phyloP scores from a whole-genome alignment of 805 yeast species.

The Yamadazyma laniorum region DNA sequence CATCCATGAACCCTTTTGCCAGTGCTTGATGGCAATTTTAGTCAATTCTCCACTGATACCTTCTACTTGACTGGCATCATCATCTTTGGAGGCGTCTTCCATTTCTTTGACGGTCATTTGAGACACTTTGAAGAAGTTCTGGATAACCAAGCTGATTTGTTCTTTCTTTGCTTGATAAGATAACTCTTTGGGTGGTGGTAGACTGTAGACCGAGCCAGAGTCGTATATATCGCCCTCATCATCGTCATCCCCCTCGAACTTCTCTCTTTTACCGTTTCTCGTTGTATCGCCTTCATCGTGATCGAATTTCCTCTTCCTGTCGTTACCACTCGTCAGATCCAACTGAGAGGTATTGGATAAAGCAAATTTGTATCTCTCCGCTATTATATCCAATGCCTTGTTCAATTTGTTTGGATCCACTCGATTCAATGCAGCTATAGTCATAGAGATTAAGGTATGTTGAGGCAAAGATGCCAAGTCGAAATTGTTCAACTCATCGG shows the following conservation, averaged over 20 bases:
- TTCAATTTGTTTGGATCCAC: slow-evolving; percentile 52
- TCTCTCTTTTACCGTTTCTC: slow-evolving; percentile 16
- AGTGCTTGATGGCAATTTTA: slow-evolving; percentile 48
- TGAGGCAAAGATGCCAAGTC: slow-evolving; percentile 70
- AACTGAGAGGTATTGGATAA: slow-evolving; percentile 6
- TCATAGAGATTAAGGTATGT: slow-evolving; percentile 62
- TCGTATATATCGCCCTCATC: slow-evolving; percentile 22
- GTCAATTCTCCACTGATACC: slow-evolving; percentile 50
- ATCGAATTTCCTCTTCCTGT: slow-evolving; percentile 5
- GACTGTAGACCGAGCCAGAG: slow-evolving; percentile 44
- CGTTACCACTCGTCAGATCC: slow-evolving; percentile 1
- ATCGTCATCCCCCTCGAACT: slow-evolving; percentile 30
- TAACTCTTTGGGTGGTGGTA: slow-evolving; percentile 59
- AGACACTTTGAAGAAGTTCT: slow-evolving; percentile 54
- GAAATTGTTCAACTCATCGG: slow-evolving; percentile 60
- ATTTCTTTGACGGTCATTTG: slow-evolving; percentile 22
- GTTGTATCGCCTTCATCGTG: slow-evolving; percentile 4
- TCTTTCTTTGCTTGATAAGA: slow-evolving; percentile 54
- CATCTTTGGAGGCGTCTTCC: slow-evolving; percentile 17
- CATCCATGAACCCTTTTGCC: slow-evolving; percentile 73
- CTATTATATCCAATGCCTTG: slow-evolving; percentile 67
- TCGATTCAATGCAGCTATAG: slow-evolving; percentile 60
- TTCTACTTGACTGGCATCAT: slow-evolving; percentile 16
- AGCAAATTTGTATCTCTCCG: slow-evolving; percentile 58
- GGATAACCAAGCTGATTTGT: slow-evolving; percentile 56